Base-by-base conservation (phyloP, 1,284 basidiomycete genomes). In the Trametes polyzona region DNA sequence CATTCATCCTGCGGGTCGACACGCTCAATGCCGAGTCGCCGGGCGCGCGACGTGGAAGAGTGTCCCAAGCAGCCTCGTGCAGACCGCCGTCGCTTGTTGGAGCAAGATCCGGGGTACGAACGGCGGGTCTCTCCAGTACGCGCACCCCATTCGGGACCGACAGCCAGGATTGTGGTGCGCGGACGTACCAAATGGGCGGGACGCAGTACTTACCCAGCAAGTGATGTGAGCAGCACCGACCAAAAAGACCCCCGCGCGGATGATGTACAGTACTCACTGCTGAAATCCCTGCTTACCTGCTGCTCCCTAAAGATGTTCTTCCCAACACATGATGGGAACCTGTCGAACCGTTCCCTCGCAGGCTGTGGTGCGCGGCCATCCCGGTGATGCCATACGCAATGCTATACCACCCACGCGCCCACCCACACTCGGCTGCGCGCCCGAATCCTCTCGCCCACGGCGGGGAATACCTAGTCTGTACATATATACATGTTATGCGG, bases 401-500 rank as follows among this genome's bases (percentile, higher is more conserved):
- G 41, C 47, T 47, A 49, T 50, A 46, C 26, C 52, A 40, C 43
- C 39, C 43, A 40, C 24, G 40, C 51, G 50, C 50, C 27, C 54
- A 26, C 54, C n/a, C n/a, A n/a, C n/a, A n/a, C n/a, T n/a, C 21
- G 32, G 30, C 49, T 41, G 43, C 33, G 46, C 42, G 47, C 16
- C 30, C 24, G 26, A n/a, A n/a, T n/a, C n/a, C n/a, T n/a, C n/a
- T 10, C 39, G 47, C 35, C 32, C 33, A 37, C 32, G 51, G 14
- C 41, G 23, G 27, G 23, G 33, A 7, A 35, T 42, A 41, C 51
- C 53, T 57, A 59, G 35, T 48, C 44, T 53, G 47, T 61, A 61
- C 52, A 60, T 61, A 61, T 49, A 60, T 60, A 58, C 54, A 61
- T 53, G 56, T 43, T 44, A 54, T 61, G 57, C 58, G 24, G 57